Percentiles rank a stretch among this genome's conserved stretches.
Conservation (phyloP, 78 protist genomes). For the Dictyostelium discoideum region DNA sequence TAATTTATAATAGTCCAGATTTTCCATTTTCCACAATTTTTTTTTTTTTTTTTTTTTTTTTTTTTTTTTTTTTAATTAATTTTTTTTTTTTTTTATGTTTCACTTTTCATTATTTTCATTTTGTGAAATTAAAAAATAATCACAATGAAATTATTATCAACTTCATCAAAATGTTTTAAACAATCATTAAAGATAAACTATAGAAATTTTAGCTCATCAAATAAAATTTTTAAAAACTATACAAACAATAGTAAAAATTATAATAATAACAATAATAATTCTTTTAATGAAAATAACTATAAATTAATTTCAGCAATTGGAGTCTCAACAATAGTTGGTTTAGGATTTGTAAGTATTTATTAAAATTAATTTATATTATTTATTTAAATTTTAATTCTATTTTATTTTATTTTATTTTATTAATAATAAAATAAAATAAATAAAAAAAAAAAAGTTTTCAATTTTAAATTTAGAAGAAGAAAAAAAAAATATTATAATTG, state of each 20-base stretch:
- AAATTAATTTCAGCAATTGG: neutral
- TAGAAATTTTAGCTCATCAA: neutral
- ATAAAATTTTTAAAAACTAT: neutral
- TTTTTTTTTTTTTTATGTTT: too few relatives aligned
- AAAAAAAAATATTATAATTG: neutral
- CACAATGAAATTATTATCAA: neutral
- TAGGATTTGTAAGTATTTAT: neutral
- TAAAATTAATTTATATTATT: neutral
- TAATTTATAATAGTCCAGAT: neutral
- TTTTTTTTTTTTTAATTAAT: too few relatives aligned
- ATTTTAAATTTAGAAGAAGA: conserved; percentile 6
- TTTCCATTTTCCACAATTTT: too few relatives aligned
- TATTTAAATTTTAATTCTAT: neutral
- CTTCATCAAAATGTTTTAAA: neutral
- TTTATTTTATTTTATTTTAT: neutral
- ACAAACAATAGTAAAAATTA: neutral
- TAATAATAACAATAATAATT: neutral
- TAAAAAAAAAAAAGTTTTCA: neutral
- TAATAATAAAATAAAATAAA: neutral
- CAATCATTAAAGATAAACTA: neutral
- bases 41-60: too few relatives aligned
- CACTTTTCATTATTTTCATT: too few relatives aligned
- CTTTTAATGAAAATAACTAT: neutral
- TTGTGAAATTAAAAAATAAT: neutral
- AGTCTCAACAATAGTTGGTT: neutral